Percentiles rank a stretch among this genome's conserved stretches.
These are phyloP conservation scores for Scedosporium apiospermum DNA, from an alignment of 2,329 filamentous ascomycete genomes.

Conservation along the genomic window DNA sequence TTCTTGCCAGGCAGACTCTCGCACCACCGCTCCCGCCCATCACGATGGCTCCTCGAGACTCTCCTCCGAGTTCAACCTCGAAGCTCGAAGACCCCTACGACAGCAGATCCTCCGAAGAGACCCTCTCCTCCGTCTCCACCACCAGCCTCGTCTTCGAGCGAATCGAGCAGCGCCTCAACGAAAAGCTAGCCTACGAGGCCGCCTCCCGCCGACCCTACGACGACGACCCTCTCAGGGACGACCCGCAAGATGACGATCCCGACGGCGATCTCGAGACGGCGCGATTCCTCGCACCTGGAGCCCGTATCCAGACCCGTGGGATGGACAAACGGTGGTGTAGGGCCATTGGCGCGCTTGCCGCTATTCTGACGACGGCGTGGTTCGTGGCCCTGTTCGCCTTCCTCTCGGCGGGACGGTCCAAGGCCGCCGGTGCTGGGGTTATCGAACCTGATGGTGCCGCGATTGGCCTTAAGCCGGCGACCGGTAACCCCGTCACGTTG, in stretches of 20 bases:
- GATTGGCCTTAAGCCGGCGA: constrained; percentile 32
- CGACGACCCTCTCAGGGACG: constrained; percentile 3
- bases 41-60: background rate
- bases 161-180: constrained; percentile 45
- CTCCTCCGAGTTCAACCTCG: background rate
- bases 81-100: background rate
- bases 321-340: constrained; percentile 59
- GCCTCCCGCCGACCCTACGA: background rate
- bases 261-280: constrained; percentile 37
- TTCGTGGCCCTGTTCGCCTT: constrained; percentile 57
- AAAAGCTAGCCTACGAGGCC: constrained; percentile 18
- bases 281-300: constrained; percentile 36
- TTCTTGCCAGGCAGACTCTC: background rate
- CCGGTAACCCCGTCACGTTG: constrained; percentile 63
- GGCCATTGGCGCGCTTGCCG: constrained; percentile 50
- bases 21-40: background rate
- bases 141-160: constrained; percentile 76
- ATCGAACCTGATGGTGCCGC: constrained; percentile 60
- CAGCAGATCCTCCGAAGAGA: constrained; percentile 36
- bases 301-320: constrained; percentile 33
- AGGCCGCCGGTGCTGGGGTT: constrained; percentile 49
- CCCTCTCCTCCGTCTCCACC: constrained; percentile 69
- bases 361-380: constrained; percentile 59
- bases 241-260: constrained; percentile 6
- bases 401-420: constrained; percentile 54